Conservation (phyloP, 73 alveolate species). For the Paramecium biaurelia region DNA sequence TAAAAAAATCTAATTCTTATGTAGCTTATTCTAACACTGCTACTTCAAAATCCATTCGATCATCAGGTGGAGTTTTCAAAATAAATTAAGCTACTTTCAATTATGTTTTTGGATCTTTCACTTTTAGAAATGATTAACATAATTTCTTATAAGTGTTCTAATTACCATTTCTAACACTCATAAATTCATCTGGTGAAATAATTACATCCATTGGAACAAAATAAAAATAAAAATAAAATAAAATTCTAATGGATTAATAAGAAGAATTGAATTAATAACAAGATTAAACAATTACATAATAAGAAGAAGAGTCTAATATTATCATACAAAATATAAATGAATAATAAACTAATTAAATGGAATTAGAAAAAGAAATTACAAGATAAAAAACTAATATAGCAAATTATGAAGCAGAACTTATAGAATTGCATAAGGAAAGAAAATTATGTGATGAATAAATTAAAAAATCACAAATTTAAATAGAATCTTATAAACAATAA, state of each 20-base stretch:
- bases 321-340: background rate
- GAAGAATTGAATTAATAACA: background rate
- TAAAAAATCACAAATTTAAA: background rate
- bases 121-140: background rate
- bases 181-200: background rate
- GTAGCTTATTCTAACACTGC: constrained; percentile 32
- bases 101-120: background rate
- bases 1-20: background rate
- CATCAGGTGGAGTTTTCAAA: background rate
- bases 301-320: background rate
- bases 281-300: background rate
- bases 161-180: background rate
- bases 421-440: background rate
- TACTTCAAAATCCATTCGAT: constrained; percentile 13
- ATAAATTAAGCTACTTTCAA: background rate
- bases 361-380: background rate
- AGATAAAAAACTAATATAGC: background rate
- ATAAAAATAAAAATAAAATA: background rate
- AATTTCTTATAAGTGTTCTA: background rate
- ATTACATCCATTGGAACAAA: background rate
- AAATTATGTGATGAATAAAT: background rate
- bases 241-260: background rate
- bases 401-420: background rate
- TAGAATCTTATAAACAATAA: background rate
- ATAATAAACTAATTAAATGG: background rate